Conservation (phyloP, 495 filamentous ascomycete genomes). For the Annulohypoxylon bovei region DNA sequence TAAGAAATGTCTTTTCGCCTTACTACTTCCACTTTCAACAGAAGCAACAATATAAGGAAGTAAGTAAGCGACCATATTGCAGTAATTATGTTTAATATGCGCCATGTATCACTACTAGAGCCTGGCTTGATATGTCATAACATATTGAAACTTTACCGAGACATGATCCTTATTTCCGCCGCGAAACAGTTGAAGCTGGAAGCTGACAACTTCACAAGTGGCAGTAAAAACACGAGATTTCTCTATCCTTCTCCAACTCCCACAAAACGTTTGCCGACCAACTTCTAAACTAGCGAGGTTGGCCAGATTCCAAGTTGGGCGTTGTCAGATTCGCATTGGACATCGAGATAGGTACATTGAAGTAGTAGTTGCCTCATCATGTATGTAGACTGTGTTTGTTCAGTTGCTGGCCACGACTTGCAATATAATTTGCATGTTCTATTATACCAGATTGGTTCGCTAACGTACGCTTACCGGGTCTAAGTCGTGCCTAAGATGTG, state of each 20-base stretch:
- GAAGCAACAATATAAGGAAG: not conserved
- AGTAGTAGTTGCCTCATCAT: conserved; percentile 8
- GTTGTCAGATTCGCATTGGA: conserved; percentile 26
- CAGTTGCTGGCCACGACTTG: conserved; percentile 22
- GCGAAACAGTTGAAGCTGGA: not conserved
- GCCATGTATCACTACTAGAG: not conserved
- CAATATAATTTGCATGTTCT: conserved; percentile 27
- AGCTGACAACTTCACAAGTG: not conserved
- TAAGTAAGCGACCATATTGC: not conserved
- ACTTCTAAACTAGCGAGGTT: not conserved
- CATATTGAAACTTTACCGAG: conserved; percentile 2
- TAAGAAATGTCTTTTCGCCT: not conserved
- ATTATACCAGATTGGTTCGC: conserved; percentile 36
- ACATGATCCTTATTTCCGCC: not conserved
- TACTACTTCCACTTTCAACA: not conserved
- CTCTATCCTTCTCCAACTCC: not conserved
- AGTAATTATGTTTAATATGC: not conserved
- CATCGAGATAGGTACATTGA: conserved; percentile 9
- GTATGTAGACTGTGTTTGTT: conserved; percentile 1
- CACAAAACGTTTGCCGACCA: not conserved
- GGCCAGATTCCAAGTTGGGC: conserved; percentile 30
- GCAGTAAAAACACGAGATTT: not conserved
- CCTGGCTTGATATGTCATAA: not conserved
- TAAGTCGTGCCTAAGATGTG: conserved; percentile 20
- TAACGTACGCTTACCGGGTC: conserved; percentile 24